Conservation (phyloP, 129 eudicot species). For the Smallanthus sonchifolius region DNA sequence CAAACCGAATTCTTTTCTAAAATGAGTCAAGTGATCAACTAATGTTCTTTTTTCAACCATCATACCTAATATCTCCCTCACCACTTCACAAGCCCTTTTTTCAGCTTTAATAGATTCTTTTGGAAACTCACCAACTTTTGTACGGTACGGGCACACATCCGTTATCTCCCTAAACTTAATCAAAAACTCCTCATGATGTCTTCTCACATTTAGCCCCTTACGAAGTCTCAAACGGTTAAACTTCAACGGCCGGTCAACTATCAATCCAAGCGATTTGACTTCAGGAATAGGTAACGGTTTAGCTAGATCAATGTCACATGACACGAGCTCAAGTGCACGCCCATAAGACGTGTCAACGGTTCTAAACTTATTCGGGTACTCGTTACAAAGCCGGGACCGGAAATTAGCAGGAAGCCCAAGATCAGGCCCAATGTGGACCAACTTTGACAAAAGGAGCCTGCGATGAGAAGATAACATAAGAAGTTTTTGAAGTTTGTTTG, state of each 20-base stretch:
- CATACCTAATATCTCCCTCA: constrained; percentile 88
- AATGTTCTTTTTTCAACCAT: constrained; percentile 80
- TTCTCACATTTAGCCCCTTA: constrained; percentile 64
- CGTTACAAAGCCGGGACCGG: constrained; percentile 71
- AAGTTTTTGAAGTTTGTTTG: constrained; percentile 78
- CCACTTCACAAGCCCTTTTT: constrained; percentile 91
- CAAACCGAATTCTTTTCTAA: constrained; percentile 86
- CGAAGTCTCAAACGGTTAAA: constrained; percentile 78
- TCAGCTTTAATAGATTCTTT: constrained; percentile 69
- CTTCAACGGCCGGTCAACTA: constrained; percentile 88
- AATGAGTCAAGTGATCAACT: constrained; percentile 89
- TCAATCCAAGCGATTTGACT: constrained; percentile 41
- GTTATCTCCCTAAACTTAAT: constrained; percentile 59
- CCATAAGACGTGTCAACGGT: constrained; percentile 85
- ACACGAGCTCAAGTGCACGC: constrained; percentile 91
- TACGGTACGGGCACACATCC: constrained; percentile 73
- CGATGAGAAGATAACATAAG: constrained; percentile 73
- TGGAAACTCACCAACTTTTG: constrained; percentile 44
- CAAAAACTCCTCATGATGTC: constrained; percentile 64
- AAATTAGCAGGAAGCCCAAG: constrained; percentile 87
- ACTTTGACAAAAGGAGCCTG: constrained; percentile 66
- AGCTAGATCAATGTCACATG: constrained; percentile 60
- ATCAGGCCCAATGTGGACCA: constrained; percentile 87
- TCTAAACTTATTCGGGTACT: constrained; percentile 69
- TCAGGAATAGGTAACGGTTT: constrained; percentile 45